Evolutionary conservation across 176 grass and related monocot genomes (phyloP).

Genomic region (Thalia dealbata): DNA sequence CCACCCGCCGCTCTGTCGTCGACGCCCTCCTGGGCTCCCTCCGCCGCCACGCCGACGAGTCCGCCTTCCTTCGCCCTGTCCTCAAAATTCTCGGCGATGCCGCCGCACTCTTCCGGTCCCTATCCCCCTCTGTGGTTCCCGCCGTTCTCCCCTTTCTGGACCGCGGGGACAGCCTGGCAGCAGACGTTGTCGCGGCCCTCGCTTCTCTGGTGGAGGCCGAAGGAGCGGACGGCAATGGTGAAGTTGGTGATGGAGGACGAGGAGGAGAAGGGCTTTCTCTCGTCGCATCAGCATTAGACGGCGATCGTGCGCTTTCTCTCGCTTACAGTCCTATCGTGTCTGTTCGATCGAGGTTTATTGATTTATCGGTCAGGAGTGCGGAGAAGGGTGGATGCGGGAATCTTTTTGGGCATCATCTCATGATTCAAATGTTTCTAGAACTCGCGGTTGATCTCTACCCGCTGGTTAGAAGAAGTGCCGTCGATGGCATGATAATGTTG

Average conservation of each 20-base stretch:
- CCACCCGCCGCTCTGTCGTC: constrained; percentile 13
- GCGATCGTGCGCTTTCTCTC: constrained; percentile 24
- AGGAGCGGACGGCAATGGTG: background rate
- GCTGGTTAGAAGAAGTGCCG: constrained; percentile 32
- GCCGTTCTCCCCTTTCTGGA: constrained; percentile 27
- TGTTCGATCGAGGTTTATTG: constrained; percentile 33
- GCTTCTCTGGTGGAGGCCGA: constrained; percentile 8
- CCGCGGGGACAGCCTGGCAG: constrained; percentile 6
- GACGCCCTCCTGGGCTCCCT: constrained; percentile 24
- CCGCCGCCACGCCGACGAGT: background rate
- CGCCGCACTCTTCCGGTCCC: constrained; percentile 1
- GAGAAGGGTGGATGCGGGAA: constrained; percentile 1
- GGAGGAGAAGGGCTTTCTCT: constrained; percentile 19
- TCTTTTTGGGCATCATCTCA: background rate
- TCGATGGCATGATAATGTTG: constrained; percentile 39
- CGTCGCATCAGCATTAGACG: constrained; percentile 22
- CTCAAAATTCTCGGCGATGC: constrained; percentile 20
- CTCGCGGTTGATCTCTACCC: constrained; percentile 60
- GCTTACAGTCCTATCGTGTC: constrained; percentile 14
- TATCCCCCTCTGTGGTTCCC: constrained; percentile 13
- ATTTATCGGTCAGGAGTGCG: constrained; percentile 12
- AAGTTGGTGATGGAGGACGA: background rate
- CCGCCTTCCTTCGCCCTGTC: constrained; percentile 15
- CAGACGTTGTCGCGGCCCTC: constrained; percentile 23
- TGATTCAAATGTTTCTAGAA: constrained; percentile 36